Conservation (phyloP, 2,329 filamentous ascomycete species). For the Colletotrichum viniferum region DNA sequence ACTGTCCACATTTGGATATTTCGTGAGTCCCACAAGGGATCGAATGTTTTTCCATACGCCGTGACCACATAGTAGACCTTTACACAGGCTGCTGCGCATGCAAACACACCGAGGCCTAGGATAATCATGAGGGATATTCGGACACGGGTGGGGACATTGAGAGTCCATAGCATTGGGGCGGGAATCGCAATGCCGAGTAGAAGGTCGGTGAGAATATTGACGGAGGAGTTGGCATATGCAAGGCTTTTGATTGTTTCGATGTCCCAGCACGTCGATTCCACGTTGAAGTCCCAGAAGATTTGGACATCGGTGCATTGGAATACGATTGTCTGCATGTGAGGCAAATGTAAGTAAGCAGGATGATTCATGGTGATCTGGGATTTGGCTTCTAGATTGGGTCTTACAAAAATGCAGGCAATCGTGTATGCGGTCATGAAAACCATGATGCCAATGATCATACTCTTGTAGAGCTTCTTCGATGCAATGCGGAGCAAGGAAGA, state of each 20-base stretch:
- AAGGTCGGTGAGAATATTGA: slow-evolving; percentile 41
- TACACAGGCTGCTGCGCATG: slow-evolving; percentile 44
- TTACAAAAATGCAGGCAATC: slow-evolving; percentile 39
- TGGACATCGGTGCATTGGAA: slow-evolving; percentile 52
- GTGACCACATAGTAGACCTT: slow-evolving; percentile 40
- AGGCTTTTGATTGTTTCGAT: slow-evolving; percentile 41
- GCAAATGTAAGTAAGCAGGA: background rate
- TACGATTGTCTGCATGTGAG: slow-evolving; percentile 41
- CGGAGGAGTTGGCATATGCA: slow-evolving; percentile 43
- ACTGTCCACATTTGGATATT: slow-evolving; percentile 53
- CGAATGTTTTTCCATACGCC: slow-evolving; percentile 41
- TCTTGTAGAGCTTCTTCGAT: slow-evolving; percentile 36
- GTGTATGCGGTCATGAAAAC: slow-evolving; percentile 37
- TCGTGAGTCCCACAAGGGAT: slow-evolving; percentile 49
- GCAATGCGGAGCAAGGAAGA: slow-evolving; percentile 45
- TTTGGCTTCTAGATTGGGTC: background rate
- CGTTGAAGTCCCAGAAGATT: slow-evolving; percentile 45
- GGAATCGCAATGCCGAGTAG: slow-evolving; percentile 44
- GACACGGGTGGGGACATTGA: slow-evolving; percentile 45
- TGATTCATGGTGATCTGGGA: background rate
- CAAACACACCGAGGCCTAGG: slow-evolving; percentile 48
- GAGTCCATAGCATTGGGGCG: slow-evolving; percentile 40
- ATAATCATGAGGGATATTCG: slow-evolving; percentile 44
- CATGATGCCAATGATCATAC: slow-evolving; percentile 41
- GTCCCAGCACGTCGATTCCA: slow-evolving; percentile 46